Evolutionary conservation across 2,329 filamentous ascomycete species (phyloP).

Genomic region (Aspergillus sp.): DNA sequence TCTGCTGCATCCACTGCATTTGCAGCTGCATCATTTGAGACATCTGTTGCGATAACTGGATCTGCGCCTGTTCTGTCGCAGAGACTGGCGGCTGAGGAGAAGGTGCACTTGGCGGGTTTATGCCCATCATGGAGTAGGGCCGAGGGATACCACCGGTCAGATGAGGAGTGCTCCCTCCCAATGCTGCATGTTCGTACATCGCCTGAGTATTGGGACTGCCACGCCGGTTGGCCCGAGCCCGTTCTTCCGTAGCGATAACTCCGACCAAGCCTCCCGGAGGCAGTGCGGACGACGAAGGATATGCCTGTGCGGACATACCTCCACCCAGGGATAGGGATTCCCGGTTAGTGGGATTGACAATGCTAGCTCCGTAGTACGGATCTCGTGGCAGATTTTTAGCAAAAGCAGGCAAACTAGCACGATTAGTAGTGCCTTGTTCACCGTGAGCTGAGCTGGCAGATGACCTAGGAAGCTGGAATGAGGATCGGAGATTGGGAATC

Average conservation of each 20-base stretch:
- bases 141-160: constrained; percentile 26
- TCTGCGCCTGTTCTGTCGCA: constrained; percentile 64
- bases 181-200: constrained; percentile 33
- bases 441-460: constrained; percentile 54
- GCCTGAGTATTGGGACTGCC: constrained; percentile 66
- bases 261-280: constrained; percentile 76
- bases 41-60: constrained; percentile 79
- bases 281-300: constrained; percentile 28
- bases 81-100: constrained; percentile 37
- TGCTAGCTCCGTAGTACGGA: constrained; percentile 72
- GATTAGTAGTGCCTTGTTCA: constrained; percentile 34
- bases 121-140: constrained; percentile 31
- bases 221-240: constrained; percentile 67
- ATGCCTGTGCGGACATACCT: constrained; percentile 42
- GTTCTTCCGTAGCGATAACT: constrained; percentile 79
- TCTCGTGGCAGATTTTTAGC: constrained; percentile 75
- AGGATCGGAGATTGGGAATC: constrained; percentile 63
- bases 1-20: constrained; percentile 80
- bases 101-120: constrained; percentile 16
- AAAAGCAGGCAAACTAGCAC: constrained; percentile 65
- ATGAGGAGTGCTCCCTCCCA: constrained; percentile 21
- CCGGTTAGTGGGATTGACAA: constrained; percentile 64
- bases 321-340: constrained; percentile 68
- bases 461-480: constrained; percentile 41
- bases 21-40: constrained; percentile 87